These are phyloP conservation scores for Lodderomyces metapsilosis DNA, from an alignment of 1,139 yeast species.

Conservation along the genomic window DNA sequence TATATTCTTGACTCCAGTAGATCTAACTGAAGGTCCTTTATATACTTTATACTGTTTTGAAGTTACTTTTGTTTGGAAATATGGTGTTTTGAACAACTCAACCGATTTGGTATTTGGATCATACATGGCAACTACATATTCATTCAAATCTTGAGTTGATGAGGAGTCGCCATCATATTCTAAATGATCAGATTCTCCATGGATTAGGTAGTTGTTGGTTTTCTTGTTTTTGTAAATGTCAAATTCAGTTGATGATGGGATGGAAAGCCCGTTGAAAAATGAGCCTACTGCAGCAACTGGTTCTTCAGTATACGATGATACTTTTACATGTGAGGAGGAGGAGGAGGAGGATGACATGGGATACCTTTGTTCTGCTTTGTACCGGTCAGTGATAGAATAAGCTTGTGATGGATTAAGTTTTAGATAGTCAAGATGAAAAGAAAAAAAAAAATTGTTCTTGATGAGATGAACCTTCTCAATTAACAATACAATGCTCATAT, in stretches of 20 bases:
- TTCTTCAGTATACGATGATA: conserved; percentile 19
- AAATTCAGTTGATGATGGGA: conserved; percentile 66
- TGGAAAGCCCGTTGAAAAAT: conserved; percentile 72
- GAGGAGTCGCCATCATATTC: conserved; percentile 66
- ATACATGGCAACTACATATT: conserved; percentile 66
- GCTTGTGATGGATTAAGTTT: too few relatives aligned
- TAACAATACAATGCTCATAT: neutral
- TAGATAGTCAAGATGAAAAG: too few relatives aligned
- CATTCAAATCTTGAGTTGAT: conserved; percentile 32
- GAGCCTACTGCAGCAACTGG: conserved; percentile 48
- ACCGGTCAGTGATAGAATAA: too few relatives aligned
- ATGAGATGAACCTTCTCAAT: neutral
- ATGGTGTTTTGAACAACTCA: conserved; percentile 62
- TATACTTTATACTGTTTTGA: conserved; percentile 51
- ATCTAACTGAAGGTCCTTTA: conserved; percentile 63
- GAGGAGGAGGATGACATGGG: neutral
- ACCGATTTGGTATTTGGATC: conserved; percentile 60
- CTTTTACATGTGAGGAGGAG: conserved; percentile 8
- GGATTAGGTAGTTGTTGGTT: conserved; percentile 49
- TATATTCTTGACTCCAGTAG: conserved; percentile 50
- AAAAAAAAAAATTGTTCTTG: conserved; percentile 1
- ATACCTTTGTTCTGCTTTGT: too few relatives aligned
- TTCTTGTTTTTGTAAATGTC: conserved; percentile 60
- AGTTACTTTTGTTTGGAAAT: conserved; percentile 53
- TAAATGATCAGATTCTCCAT: conserved; percentile 74